phyloP scores from a whole-genome alignment of 768 basidiomycete species.

The Lactarius sp. region DNA sequence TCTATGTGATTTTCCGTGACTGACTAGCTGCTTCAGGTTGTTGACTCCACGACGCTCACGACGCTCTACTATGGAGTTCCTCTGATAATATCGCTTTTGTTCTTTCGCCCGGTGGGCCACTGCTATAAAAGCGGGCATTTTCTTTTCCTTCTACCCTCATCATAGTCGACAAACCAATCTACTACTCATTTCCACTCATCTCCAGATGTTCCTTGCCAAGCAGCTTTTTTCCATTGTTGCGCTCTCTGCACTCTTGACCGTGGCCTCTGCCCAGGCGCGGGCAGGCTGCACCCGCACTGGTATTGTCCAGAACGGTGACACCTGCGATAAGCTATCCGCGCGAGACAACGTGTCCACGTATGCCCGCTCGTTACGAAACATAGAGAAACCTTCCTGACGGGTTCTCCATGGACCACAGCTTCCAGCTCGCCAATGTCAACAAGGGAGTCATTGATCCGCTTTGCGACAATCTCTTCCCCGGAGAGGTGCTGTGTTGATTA shows the following conservation, averaged over 20 bases:
- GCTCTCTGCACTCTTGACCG: constrained; percentile 2
- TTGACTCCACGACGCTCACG: no score
- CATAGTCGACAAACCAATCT: no score
- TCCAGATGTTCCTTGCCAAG: background rate
- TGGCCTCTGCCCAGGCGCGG: background rate
- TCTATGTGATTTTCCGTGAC: no score
- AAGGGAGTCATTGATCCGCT: constrained; percentile 41
- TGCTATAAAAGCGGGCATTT: no score
- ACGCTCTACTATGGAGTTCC: no score
- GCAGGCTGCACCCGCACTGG: constrained; percentile 47
- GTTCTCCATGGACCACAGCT: constrained; percentile 32
- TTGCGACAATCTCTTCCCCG: constrained; percentile 39
- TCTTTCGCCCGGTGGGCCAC: no score
- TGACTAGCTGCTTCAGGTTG: no score
- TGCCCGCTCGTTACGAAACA: background rate
- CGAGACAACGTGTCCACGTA: constrained; percentile 46
- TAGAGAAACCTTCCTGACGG: background rate
- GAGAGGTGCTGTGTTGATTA: constrained; percentile 36
- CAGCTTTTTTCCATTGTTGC: constrained; percentile 6
- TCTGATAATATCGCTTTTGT: no score
- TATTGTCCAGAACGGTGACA: constrained; percentile 47
- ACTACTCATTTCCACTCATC: no score
- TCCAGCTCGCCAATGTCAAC: constrained; percentile 55
- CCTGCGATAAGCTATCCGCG: constrained; percentile 51
- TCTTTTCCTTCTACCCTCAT: no score